Conservation (phyloP, 1,284 basidiomycete genomes). For the Apiotrichum brassicae region DNA sequence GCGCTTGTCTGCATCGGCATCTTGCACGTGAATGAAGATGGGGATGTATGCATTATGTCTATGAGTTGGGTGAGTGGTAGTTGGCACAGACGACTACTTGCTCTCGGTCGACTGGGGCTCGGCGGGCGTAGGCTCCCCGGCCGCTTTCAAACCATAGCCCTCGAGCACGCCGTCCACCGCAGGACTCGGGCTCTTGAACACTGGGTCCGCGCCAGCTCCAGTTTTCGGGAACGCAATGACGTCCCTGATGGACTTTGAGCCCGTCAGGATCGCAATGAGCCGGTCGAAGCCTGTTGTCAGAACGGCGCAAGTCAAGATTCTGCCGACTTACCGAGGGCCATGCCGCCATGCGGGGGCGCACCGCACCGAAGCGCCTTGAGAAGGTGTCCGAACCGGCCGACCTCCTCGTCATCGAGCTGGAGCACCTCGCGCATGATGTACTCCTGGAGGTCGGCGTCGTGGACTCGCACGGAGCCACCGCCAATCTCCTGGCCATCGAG, state of each 20-base stretch:
- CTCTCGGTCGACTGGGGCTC: not conserved
- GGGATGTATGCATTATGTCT: no score
- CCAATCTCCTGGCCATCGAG: conserved; percentile 90
- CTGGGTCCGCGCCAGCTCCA: conserved; percentile 69
- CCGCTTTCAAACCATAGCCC: conserved; percentile 38
- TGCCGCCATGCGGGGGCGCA: conserved; percentile 92
- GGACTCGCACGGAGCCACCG: conserved; percentile 86
- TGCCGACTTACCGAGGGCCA: conserved; percentile 65
- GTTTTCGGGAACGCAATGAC: conserved; percentile 97
- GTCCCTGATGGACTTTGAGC: conserved; percentile 76
- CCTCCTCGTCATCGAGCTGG: conserved; percentile 68
- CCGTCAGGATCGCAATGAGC: conserved; percentile 81
- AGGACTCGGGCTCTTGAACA: conserved; percentile 78
- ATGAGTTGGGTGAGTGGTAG: no score
- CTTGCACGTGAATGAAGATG: no score
- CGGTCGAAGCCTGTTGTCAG: conserved; percentile 71
- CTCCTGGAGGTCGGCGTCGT: conserved; percentile 79
- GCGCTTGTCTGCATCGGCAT: no score
- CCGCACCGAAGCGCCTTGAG: conserved; percentile 78
- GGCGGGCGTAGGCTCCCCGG: not conserved
- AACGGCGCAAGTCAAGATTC: not conserved
- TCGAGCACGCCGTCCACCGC: conserved; percentile 54
- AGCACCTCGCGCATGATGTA: conserved; percentile 71
- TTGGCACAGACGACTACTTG: not conserved
- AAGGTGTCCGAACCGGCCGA: conserved; percentile 71